phyloP scores from a whole-genome alignment of 306 rosid genomes.

The Corylus americana region DNA sequence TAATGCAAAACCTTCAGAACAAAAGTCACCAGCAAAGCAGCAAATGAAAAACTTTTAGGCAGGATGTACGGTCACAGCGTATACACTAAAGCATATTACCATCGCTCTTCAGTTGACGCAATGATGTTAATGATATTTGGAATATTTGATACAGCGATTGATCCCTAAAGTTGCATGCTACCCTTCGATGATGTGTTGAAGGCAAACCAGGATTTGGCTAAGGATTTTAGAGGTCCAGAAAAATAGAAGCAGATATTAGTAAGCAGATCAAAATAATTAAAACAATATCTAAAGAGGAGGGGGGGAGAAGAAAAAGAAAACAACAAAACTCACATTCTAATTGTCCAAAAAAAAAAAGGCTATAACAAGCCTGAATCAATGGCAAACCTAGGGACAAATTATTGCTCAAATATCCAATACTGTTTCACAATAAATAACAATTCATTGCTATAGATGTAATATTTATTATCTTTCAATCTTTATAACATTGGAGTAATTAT shows the following conservation, averaged over 20 bases:
- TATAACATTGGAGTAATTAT: slow-evolving; percentile 2
- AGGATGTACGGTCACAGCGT: not conserved
- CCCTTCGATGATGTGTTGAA: slow-evolving; percentile 97
- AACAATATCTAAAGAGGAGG: not conserved
- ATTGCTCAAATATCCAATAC: not conserved
- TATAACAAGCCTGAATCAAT: not conserved
- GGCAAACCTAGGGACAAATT: not conserved
- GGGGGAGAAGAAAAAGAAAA: slow-evolving; percentile 1
- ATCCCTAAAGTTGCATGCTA: slow-evolving; percentile 93
- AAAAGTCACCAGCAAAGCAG: slow-evolving; percentile 16
- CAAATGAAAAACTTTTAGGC: slow-evolving; percentile 18
- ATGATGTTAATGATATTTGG: slow-evolving; percentile 90
- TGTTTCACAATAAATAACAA: not conserved
- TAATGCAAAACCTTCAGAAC: slow-evolving; percentile 27
- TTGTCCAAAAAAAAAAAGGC: not conserved
- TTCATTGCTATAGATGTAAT: not conserved
- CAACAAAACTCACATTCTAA: not conserved
- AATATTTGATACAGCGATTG: slow-evolving; percentile 86
- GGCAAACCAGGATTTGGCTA: slow-evolving; percentile 90
- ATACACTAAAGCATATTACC: slow-evolving; percentile 46
- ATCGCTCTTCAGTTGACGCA: slow-evolving; percentile 83
- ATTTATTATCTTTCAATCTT: slow-evolving; percentile 7
- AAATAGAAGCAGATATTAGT: slow-evolving; percentile 20
- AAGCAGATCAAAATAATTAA: not conserved
- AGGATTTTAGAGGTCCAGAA: slow-evolving; percentile 38